Evolutionary conservation across 1,284 basidiomycete genomes (phyloP).

Genomic region (Sporisorium exsertum): DNA sequence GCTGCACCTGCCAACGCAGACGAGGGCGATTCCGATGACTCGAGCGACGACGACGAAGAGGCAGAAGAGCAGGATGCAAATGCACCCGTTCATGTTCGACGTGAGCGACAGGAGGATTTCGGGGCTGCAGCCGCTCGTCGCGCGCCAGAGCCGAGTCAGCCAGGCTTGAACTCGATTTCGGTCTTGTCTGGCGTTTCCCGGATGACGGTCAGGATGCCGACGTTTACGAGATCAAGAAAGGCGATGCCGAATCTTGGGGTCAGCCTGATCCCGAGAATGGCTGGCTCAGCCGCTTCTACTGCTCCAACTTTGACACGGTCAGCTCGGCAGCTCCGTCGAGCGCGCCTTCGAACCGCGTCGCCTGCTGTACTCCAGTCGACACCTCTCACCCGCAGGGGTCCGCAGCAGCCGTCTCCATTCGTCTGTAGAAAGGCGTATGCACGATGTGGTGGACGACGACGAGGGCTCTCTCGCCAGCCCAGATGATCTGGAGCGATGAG

Average conservation of each 20-base stretch:
- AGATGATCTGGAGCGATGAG: conserved; percentile 59
- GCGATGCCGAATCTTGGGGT: conserved; percentile 51
- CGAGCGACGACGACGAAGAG: conserved; percentile 15
- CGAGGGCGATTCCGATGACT: conserved; percentile 18
- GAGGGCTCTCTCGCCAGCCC: conserved; percentile 40
- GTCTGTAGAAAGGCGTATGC: conserved; percentile 45
- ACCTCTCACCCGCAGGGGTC: conserved; percentile 36
- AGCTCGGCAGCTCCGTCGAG: conserved; percentile 34
- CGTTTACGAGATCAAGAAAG: conserved; percentile 44
- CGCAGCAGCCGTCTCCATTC: conserved; percentile 46
- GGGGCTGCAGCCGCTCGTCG: conserved; percentile 33
- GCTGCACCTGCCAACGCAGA: conserved; percentile 4
- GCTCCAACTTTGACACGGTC: conserved; percentile 54
- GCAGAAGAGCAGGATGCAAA: background rate
- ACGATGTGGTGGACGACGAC: conserved; percentile 43
- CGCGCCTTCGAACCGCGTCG: conserved; percentile 34
- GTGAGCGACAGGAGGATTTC: conserved; percentile 30
- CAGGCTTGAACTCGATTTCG: conserved; percentile 59
- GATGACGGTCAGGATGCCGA: conserved; percentile 60
- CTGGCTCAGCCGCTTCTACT: conserved; percentile 64
- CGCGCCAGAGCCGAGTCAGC: conserved; percentile 44
- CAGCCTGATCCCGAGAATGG: conserved; percentile 60
- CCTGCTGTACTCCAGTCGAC: conserved; percentile 48
- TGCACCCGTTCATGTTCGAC: conserved; percentile 9
- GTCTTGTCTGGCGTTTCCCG: conserved; percentile 60